Evolutionary conservation across 768 basidiomycete species (phyloP), one percentile per base, ranked within the genome.

Genomic region (Boletales sp.): DNA sequence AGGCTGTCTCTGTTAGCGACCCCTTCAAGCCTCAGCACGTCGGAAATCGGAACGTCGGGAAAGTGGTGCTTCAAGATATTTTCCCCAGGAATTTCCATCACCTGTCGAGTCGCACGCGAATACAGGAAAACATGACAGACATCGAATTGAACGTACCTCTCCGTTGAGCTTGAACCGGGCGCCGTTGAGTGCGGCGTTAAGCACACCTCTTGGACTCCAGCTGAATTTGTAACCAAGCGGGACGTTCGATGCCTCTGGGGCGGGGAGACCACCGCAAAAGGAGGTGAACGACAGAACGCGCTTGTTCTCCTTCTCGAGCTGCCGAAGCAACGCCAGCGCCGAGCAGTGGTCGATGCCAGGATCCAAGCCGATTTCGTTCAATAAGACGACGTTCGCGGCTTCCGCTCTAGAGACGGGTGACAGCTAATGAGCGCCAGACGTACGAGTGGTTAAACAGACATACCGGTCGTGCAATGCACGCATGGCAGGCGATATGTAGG

Each of bases 191-290:
- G 89, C 88, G 3, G 93, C 94, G 14, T 75, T 79, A 35, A 97
- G 69, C 8, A 95, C 93, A 6, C 91, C 94, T 50, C 83, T 76
- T 0, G 94, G 93, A 43, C 83, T 88, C 94, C 94, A 97, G 56
- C 91, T 90, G 63, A 93, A 93, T 63, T 94, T 95, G 62, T 95
- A 94, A n/a, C 85, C 77, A 10, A 94, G 70, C 2, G 92, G 91
- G 14, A 86, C 81, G 53, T 74, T 67, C 9, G 69, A 59, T 8
- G 62, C 69, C 18, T 64, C 87, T 0, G 90, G 90, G 1, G 86
- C 84, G 0, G 94, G 94, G 5, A 97, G 73, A 2, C 94, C 94
- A 1, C 94, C 94, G 48, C 94, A 97, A 75, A 94, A 94, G 1
- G 90, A 93, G 1, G 82, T 82, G 65, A 95, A 97, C 0, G 87